Percentiles rank a stretch among this genome's conserved stretches.
Evolutionary conservation across 768 basidiomycete genomes (phyloP).

Genomic region (Suillus bovinus): DNA sequence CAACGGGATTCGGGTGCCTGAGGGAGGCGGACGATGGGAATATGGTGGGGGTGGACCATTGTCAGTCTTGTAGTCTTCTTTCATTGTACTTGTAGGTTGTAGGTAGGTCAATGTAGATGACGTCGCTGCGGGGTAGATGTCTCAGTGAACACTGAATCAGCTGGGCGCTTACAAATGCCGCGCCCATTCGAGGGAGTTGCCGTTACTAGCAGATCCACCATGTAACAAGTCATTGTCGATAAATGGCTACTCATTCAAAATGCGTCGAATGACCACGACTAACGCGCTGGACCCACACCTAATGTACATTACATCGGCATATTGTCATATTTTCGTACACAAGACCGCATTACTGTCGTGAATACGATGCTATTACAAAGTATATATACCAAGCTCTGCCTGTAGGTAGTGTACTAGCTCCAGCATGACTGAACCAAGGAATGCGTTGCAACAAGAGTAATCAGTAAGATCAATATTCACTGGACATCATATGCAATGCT

Average conservation of each 20-base stretch:
- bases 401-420: neutral
- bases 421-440: conserved; percentile 5
- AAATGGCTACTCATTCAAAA: too few species aligned
- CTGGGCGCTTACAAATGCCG: neutral
- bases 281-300: neutral
- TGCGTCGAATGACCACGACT: too few species aligned
- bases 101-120: neutral
- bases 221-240: too few species aligned
- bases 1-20: conserved; percentile 67
- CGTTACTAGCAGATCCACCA: too few species aligned
- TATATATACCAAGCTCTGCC: conserved; percentile 14
- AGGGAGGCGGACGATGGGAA: conserved; percentile 44
- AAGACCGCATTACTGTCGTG: conserved; percentile 8
- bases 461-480: conserved; percentile 12
- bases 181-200: too few species aligned
- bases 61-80: neutral
- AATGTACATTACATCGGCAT: too few species aligned
- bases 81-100: neutral
- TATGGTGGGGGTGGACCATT: conserved; percentile 1
- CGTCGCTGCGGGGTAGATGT: too few species aligned
- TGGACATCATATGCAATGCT: neutral
- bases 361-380: conserved; percentile 1
- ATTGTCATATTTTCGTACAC: too few species aligned
- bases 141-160: conserved; percentile 8
- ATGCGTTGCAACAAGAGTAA: conserved; percentile 21